Evolutionary conservation across 257 asterid genomes (phyloP), one percentile per base, ranked within the genome.

Genomic region (Leonotis leonurus): DNA sequence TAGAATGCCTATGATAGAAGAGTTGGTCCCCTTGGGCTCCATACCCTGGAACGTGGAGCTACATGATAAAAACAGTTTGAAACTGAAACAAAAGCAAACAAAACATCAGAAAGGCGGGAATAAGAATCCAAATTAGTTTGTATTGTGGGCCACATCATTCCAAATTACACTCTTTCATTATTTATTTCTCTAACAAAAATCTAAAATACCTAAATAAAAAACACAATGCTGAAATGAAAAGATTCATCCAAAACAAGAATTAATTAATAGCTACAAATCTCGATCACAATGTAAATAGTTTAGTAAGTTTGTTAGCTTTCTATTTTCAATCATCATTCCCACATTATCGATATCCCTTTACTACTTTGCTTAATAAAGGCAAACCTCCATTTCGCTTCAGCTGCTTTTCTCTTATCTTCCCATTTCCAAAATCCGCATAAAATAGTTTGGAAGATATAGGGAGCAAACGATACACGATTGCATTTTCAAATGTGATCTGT

Each of bases 91-190:
- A 25, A 67, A 60, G 30, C 48, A 5, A 52, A 50, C 53, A 52
- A 35, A 35, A 72, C 58, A 83, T 73, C 67, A 62, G 67, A 75
- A n/a, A 68, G 86, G 95, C 95, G 90, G 90, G 90, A 83, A 85
- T 39, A 72, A 72, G 53, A 72, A 77, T 81, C 88, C 81, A 74
- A 75, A 48, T 45, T 56, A 56, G 48, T 46, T 32, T 51, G 79
- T 41, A 65, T 32, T 51, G 79, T 41, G 68, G 78, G 69, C 41
- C 73, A 70, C 80, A 71, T 72, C 50, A 48, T 10, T 25, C 20
- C 64, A 14, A 0, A 27, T 27, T 27, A 2, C 9, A 21, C 43
- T 57, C 25, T 6, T 27, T 10, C 22, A 5, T 24, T 53, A 7
- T 33, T 51, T 11, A 25, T 22, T 22, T 2, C 6, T 40, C 20